Conservation (phyloP, 2,329 filamentous ascomycete species). For the Tetracladium maxilliforme region DNA sequence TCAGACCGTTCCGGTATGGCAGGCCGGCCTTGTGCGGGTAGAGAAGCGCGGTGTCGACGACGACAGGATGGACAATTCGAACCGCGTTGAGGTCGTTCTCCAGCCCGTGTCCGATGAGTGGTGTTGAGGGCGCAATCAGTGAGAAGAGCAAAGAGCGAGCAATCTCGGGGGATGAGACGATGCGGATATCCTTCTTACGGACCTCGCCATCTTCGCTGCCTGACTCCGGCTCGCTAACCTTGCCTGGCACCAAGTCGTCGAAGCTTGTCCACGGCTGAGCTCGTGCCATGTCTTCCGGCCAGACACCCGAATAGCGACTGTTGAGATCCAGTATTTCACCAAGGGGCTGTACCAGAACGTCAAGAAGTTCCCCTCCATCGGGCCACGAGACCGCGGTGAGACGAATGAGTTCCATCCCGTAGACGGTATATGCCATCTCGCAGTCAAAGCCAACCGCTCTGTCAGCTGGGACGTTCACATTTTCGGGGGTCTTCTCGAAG, state of each 20-base stretch:
- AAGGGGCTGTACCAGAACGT: constrained; percentile 71
- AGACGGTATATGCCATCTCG: constrained; percentile 91
- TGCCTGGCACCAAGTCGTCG: constrained; percentile 4
- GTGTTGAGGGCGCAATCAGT: constrained; percentile 60
- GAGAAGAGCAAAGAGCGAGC: constrained; percentile 69
- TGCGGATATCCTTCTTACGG: constrained; percentile 31
- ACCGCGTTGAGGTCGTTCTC: constrained; percentile 88
- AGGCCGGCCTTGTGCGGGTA: constrained; percentile 68
- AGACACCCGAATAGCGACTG: constrained; percentile 81
- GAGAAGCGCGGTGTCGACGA: constrained; percentile 76
- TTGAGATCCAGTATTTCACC: constrained; percentile 85
- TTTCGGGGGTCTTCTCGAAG: constrained; percentile 64
- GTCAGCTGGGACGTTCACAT: constrained; percentile 30
- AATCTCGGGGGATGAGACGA: constrained; percentile 59
- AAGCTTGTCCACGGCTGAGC: constrained; percentile 40
- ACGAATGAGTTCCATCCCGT: constrained; percentile 79
- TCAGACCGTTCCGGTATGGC: constrained; percentile 66
- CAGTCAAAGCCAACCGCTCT: constrained; percentile 81
- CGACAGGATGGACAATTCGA: constrained; percentile 68
- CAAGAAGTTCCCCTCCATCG: constrained; percentile 55
- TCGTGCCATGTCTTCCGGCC: constrained; percentile 57
- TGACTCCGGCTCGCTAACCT: too few species aligned
- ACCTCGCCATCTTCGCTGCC: too few species aligned
- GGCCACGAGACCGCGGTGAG: constrained; percentile 86
- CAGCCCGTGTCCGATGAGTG: constrained; percentile 81